Evolutionary conservation across 371 early-diverging fungal species (phyloP).

Genomic region (Capillidium rhysosporum): DNA sequence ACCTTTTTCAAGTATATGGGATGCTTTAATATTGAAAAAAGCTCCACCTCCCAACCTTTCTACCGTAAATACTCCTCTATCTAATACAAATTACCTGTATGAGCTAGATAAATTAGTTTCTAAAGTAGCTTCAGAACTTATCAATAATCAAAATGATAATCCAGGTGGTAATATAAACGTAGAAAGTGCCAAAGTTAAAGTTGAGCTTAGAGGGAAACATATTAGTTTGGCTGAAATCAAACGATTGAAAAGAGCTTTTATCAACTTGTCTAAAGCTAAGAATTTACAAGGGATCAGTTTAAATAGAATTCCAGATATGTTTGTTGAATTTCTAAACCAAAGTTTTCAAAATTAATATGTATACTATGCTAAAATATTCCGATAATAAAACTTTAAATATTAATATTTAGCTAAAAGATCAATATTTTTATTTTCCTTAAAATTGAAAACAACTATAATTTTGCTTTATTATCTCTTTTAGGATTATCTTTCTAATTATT

Average conservation of each 20-base stretch:
- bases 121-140: conserved; percentile 53
- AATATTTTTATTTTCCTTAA: too few species aligned
- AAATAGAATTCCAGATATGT: conserved; percentile 51
- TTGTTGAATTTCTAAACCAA: conserved; percentile 80
- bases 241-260: conserved; percentile 62
- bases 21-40: conserved; percentile 48
- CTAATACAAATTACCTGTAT: conserved; percentile 73
- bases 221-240: conserved; percentile 67
- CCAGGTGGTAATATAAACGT: conserved; percentile 10
- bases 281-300: conserved; percentile 34
- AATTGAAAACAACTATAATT: too few species aligned
- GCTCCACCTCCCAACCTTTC: conserved; percentile 69
- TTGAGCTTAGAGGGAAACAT: conserved; percentile 43
- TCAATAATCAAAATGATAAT: conserved; percentile 55
- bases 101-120: conserved; percentile 68
- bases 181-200: conserved; percentile 5
- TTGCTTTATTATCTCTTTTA: too few species aligned
- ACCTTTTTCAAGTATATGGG: conserved; percentile 37
- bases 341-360: conserved; percentile 19
- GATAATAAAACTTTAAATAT: too few species aligned
- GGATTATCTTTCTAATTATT: too few species aligned
- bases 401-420: too few species aligned
- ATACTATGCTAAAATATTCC: neutral
- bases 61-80: conserved; percentile 69
- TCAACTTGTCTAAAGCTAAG: conserved; percentile 66